A percentile compares a stretch with the other conserved stretches of the same genome.
Conservation (phyloP, 768 basidiomycete genomes). For the Phlebiopsis gigantea region DNA sequence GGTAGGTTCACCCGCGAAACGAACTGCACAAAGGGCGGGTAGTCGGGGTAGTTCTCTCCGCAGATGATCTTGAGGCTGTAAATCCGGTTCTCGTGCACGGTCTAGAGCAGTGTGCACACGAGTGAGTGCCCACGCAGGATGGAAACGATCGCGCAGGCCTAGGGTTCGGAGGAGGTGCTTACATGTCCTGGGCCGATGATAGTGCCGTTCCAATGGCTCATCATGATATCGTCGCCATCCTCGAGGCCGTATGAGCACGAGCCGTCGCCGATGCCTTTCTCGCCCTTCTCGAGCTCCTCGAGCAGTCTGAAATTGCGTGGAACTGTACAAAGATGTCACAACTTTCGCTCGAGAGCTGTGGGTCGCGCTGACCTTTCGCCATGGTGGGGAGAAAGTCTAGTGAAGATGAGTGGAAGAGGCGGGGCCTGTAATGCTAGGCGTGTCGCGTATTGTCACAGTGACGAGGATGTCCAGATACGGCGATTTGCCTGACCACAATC, state of each 20-base stretch:
- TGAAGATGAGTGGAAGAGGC: conserved; percentile 1
- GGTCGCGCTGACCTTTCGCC: conserved; percentile 27
- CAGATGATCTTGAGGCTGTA: conserved; percentile 93
- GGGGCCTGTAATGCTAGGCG: neutral
- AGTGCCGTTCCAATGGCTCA: conserved; percentile 98
- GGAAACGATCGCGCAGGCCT: conserved; percentile 4
- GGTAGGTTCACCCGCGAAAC: conserved; percentile 89
- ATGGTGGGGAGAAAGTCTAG: conserved; percentile 17
- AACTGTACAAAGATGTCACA: conserved; percentile 42
- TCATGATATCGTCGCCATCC: conserved; percentile 93
- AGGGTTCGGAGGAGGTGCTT: conserved; percentile 24
- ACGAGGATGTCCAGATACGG: no score
- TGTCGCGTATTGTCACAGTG: neutral
- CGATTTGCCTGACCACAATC: neutral
- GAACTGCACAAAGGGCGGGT: conserved; percentile 78
- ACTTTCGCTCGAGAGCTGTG: conserved; percentile 1
- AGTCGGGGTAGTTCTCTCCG: conserved; percentile 68
- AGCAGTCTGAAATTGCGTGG: conserved; percentile 95
- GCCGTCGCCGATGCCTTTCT: conserved; percentile 98
- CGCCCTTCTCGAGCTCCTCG: conserved; percentile 98
- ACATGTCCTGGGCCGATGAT: conserved; percentile 99
- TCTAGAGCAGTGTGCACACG: conserved; percentile 39
- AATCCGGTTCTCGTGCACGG: conserved; percentile 98
- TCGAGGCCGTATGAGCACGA: conserved; percentile 96
- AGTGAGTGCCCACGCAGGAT: conserved; percentile 12